phyloP scores from a whole-genome alignment of 140 eudicot genomes.

The Cichorium intybus region DNA sequence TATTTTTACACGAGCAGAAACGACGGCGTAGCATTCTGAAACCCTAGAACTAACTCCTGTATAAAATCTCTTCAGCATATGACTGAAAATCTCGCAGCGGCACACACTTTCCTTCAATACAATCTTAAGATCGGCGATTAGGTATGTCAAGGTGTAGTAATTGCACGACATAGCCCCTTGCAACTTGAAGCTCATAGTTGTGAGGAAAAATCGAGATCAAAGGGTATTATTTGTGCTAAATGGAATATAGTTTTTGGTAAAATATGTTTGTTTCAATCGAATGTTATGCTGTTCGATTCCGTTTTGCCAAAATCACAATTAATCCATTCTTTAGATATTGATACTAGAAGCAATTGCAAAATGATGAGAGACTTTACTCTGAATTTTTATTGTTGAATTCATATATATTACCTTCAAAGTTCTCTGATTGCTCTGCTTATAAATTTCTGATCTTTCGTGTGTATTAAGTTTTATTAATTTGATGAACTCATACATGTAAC shows the following conservation, averaged over 20 bases:
- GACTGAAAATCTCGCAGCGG: slow-evolving; percentile 4
- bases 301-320: slow-evolving; percentile 33
- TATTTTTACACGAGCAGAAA: not conserved
- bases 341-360: slow-evolving; percentile 7
- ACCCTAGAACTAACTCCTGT: slow-evolving; percentile 20
- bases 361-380: slow-evolving; percentile 40
- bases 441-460: not conserved
- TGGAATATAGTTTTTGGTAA: slow-evolving; percentile 19
- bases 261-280: not conserved
- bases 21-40: slow-evolving; percentile 20
- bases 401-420: slow-evolving; percentile 47
- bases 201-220: slow-evolving; percentile 41
- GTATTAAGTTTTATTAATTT: not conserved
- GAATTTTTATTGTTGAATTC: slow-evolving; percentile 35
- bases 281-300: not conserved
- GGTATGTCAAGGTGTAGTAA: not conserved
- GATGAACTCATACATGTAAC: no score
- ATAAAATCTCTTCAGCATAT: not conserved
- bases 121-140: not conserved
- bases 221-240: slow-evolving; percentile 46
- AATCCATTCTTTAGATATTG: not conserved
- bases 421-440: slow-evolving; percentile 45
- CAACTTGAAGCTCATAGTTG: slow-evolving; percentile 40
- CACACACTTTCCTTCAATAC: not conserved
- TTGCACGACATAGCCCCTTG: slow-evolving; percentile 41